Base-by-base conservation (phyloP, 495 filamentous ascomycete genomes). In the Podospora pseudoanserina region DNA sequence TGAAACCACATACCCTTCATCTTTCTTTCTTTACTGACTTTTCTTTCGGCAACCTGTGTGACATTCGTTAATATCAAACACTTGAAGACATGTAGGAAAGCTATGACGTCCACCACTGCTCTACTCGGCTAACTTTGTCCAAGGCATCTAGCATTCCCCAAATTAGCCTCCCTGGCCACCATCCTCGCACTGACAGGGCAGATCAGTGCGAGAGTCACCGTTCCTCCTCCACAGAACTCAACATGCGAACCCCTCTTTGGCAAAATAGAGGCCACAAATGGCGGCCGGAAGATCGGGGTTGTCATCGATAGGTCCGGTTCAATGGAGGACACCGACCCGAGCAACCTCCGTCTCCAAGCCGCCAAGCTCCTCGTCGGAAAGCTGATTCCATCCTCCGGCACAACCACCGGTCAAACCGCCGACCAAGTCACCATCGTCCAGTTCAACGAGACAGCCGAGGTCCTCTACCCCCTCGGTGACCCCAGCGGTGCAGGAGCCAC, bases 401-500 rank as follows among this genome's bases (percentile, higher is more conserved):
- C 15, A 9, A 32, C 60, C 18, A n/a, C 18, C 18, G 20, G 18
- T 26, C 20, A 63, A 32, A 32, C 19, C 6, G 60, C 60, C 60
- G 60, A 63, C n/a, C 23, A 32, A n/a, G 19, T 63, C 9, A 32
- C 60, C 18, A 32, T 63, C 20, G 28, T 63, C 1, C 26, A 63
- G 60, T 63, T 63, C 60, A 63, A 26, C 60, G 23, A 63, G 23
- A 63, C 60, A 2, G 60, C 20, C 28, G 60, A 63, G 18, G 19
- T 63, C 5, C 60, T 63, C 60, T 63, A 63, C 18, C 60, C 60
- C 27, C 60, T 63, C 13, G 60, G 60, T 63, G 60, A 63, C 34
- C 60, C 60, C 27, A 32, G 27, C 27, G 23, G 60, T 32, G 20
- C 60, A 5, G 60, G 27, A 6, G 4, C 19, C 28, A 18, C 26